These are phyloP conservation scores for Sinapis alba DNA, from an alignment of 441 rosid species.

Conservation along the genomic window DNA sequence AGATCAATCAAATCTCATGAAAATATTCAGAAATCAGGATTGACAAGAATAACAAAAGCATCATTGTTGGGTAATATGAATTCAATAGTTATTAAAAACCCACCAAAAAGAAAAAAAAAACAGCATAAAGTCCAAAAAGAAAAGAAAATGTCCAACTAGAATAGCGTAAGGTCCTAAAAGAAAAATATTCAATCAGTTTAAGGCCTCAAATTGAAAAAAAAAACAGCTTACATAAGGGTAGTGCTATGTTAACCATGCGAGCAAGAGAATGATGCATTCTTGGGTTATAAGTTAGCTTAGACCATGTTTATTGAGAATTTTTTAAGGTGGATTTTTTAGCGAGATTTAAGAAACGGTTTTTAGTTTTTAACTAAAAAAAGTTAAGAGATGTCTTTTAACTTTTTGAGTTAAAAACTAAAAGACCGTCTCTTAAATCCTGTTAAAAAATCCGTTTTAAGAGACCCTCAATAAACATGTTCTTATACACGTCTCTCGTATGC, in stretches of 20 bases:
- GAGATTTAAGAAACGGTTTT: no score
- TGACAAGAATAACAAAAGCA: background rate
- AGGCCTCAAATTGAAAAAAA: background rate
- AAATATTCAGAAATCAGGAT: background rate
- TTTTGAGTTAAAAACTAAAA: no score
- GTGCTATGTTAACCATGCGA: background rate
- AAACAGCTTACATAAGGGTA: background rate
- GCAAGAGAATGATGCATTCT: background rate
- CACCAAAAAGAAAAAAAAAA: background rate
- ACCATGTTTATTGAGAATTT: no score
- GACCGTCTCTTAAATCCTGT: no score
- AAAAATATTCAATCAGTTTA: background rate
- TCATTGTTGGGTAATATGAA: background rate
- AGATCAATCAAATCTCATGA: no score
- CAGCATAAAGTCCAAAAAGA: background rate
- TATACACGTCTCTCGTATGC: background rate
- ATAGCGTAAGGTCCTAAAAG: background rate
- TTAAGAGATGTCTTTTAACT: no score
- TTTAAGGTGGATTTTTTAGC: no score
- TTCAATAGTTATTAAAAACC: background rate
- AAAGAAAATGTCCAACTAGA: background rate
- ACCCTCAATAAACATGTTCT: no score
- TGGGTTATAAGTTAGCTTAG: background rate
- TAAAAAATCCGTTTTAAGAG: no score
- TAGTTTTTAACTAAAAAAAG: no score